phyloP scores from a whole-genome alignment of 2,329 filamentous ascomycete species.

The Pseudogymnoascus sp. region DNA sequence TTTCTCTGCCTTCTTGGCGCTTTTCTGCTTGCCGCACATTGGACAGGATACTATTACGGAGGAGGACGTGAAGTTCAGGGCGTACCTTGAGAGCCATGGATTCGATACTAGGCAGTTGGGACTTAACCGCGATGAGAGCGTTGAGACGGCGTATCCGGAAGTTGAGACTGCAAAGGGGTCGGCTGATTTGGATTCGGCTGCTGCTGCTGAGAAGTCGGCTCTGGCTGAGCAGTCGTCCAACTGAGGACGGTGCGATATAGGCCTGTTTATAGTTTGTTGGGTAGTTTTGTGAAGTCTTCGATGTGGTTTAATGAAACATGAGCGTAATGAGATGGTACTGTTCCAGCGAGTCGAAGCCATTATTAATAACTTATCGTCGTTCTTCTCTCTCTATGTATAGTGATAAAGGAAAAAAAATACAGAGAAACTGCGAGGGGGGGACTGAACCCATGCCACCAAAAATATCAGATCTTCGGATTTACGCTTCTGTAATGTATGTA shows the following conservation, averaged over 20 bases:
- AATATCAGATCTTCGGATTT: slow-evolving; percentile 6
- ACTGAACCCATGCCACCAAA: slow-evolving; percentile 2
- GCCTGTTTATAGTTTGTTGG: background rate
- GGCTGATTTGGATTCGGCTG: background rate
- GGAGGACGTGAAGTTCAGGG: slow-evolving; percentile 70
- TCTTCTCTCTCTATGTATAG: background rate
- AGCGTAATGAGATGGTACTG: background rate
- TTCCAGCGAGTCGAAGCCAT: background rate
- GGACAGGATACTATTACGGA: slow-evolving; percentile 75
- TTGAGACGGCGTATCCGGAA: background rate
- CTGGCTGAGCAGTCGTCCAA: background rate
- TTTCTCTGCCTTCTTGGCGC: slow-evolving; percentile 58
- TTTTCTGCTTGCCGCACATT: slow-evolving; percentile 71
- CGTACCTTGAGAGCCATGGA: slow-evolving; percentile 63
- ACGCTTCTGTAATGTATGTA: background rate
- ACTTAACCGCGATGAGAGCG: slow-evolving; percentile 17
- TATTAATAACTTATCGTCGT: background rate
- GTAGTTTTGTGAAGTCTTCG: background rate
- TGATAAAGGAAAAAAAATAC: background rate
- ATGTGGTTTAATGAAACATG: background rate
- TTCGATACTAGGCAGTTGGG: slow-evolving; percentile 62
- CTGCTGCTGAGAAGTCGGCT: background rate
- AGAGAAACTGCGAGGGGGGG: background rate
- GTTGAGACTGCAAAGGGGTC: background rate
- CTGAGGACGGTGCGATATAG: background rate